Evolutionary conservation across 441 rosid genomes (phyloP).

Genomic region (Euphorbia celastroides): DNA sequence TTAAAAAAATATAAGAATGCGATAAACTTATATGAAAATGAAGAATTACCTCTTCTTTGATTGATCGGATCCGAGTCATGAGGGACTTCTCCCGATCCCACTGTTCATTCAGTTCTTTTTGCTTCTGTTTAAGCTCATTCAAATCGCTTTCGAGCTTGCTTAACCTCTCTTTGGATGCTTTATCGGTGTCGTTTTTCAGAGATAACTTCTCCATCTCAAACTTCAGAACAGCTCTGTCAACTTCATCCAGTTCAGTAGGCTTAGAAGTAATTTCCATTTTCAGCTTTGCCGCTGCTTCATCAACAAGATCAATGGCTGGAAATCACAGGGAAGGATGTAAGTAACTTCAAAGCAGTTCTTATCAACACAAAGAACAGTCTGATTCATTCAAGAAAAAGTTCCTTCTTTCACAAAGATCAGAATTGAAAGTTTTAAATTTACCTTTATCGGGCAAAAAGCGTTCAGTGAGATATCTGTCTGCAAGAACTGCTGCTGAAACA

Average conservation of each 20-base stretch:
- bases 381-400: background rate
- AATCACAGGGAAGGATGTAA: conserved; percentile 13
- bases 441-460: conserved; percentile 96
- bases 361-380: background rate
- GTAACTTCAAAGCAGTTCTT: conserved; percentile 10
- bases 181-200: conserved; percentile 75
- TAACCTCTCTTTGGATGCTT: conserved; percentile 81
- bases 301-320: conserved; percentile 91
- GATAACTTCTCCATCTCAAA: conserved; percentile 94
- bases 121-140: conserved; percentile 51
- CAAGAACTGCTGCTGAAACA: conserved; percentile 65
- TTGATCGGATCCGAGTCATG: conserved; percentile 60
- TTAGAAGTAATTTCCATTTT: conserved; percentile 96
- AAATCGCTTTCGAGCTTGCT: conserved; percentile 63
- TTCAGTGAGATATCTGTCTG: conserved; percentile 69
- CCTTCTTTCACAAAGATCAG: background rate
- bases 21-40: background rate
- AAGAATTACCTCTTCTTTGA: conserved; percentile 79
- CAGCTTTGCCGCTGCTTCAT: conserved; percentile 94
- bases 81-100: conserved; percentile 74
- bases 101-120: conserved; percentile 63
- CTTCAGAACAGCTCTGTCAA: conserved; percentile 75
- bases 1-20: background rate
- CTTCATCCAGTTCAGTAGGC: conserved; percentile 80
- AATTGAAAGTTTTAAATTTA: conserved; percentile 14